Evolutionary conservation across 306 rosid genomes (phyloP).

Genomic region (Rosa persica): DNA sequence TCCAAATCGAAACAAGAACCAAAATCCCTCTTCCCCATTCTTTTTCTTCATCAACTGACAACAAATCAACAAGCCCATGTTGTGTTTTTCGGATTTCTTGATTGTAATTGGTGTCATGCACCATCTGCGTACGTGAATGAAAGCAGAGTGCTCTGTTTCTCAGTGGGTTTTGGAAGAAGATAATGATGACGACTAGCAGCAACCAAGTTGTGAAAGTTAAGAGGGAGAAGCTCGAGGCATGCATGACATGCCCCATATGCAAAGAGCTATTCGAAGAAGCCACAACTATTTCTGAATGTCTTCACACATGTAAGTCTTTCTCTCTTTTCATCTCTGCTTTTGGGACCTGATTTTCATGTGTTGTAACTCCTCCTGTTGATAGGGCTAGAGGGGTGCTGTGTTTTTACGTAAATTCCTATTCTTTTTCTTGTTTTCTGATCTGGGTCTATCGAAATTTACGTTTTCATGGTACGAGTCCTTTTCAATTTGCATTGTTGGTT

Average conservation of each 20-base stretch:
- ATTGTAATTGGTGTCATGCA: conserved; percentile 52
- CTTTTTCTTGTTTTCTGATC: background rate
- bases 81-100: conserved; percentile 7
- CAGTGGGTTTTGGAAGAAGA: background rate
- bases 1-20: conserved; percentile 48
- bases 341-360: background rate
- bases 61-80: background rate
- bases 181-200: conserved; percentile 21
- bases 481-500: conserved; percentile 4
- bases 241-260: conserved; percentile 88
- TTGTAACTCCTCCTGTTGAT: too few species aligned
- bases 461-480: background rate
- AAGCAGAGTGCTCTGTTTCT: conserved; percentile 18
- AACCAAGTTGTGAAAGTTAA: conserved; percentile 35
- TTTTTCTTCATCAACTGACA: background rate
- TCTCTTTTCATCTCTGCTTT: background rate
- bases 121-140: conserved; percentile 42
- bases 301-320: conserved; percentile 70
- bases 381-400: conserved; percentile 23
- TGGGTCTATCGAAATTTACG: conserved; percentile 10
- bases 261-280: conserved; percentile 60
- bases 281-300: conserved; percentile 91
- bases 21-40: conserved; percentile 22
- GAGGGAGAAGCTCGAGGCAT: conserved; percentile 54
- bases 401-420: background rate